Evolutionary conservation across 2,329 filamentous ascomycete genomes (phyloP), one percentile per base, ranked within the genome.

Genomic region (Talaromyces pinophilus): DNA sequence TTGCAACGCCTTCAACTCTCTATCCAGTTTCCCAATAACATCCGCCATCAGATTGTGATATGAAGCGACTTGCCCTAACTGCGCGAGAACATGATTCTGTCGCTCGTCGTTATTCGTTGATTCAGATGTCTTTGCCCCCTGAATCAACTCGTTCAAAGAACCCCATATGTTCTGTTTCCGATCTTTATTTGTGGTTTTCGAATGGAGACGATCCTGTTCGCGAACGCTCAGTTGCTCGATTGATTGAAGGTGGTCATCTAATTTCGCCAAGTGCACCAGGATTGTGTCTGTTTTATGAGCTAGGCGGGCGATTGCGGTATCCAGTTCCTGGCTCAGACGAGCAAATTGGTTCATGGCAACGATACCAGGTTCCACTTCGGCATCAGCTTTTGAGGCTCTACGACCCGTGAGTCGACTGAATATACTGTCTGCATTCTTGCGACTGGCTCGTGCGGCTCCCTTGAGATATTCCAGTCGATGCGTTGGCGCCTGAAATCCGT

Each of bases 191-290:
- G 44, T 28, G 10, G 17, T 4, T 13, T 46, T 57, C 6, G 11
- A 30, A 17, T 63, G n/a, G 2, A 63, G 50, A 13, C 64, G 64
- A 7, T 65, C 33, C 33, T 67, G 42, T 38, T 67, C 67, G 48
- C 64, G 64, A 40, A 50, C n/a, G 10, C 30, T 38, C 19, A 68
- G 5, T 54, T 60, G 25, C n/a, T 62, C 48, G 19, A 68, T 67
- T 17, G 61, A 68, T 25, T 66, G 55, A 6, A 67, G 50, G 25
- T 68, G 67, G 25, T 68, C 67, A 38, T 68, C 67, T 25, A 68
- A 46, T 22, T 57, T 67, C 1, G 64, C 62, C 15, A 68, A 42
- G 6, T 62, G 64, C 1, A 46, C 15, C 10, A 67, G 22, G 2
- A 68, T 40, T 10, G 40, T 44, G 3, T 62, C 42, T 30, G 64